Conservation (phyloP, 768 basidiomycete genomes). For the Leccinellum albellum region DNA sequence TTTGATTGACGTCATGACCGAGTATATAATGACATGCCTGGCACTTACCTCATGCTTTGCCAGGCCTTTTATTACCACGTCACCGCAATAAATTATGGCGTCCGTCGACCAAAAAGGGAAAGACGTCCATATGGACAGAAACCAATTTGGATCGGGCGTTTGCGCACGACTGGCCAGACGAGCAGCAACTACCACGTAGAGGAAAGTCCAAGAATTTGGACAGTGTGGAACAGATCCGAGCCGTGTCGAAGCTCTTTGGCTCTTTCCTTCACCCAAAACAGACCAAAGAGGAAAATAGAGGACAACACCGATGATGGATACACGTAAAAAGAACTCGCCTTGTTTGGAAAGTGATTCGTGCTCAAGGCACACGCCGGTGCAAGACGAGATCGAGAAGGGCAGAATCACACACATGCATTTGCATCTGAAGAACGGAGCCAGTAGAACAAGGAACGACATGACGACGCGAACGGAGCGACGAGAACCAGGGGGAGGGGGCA, state of each 20-base stretch:
- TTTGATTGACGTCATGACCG: background rate
- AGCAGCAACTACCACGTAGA: background rate
- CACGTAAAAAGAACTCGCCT: slow-evolving; percentile 2
- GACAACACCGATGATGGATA: background rate
- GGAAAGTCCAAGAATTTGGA: background rate
- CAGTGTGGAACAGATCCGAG: slow-evolving; percentile 2
- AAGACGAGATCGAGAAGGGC: background rate
- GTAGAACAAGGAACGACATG: background rate
- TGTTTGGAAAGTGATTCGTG: background rate
- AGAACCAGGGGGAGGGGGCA: background rate
- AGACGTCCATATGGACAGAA: background rate
- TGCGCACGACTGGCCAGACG: background rate
- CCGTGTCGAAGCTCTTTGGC: background rate
- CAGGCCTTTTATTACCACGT: background rate
- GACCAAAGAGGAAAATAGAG: background rate
- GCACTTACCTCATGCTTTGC: background rate
- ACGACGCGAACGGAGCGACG: background rate
- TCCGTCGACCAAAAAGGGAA: background rate
- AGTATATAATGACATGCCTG: background rate
- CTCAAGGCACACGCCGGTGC: background rate
- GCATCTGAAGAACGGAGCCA: background rate
- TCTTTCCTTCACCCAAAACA: background rate
- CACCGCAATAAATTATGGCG: background rate
- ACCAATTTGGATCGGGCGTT: background rate
- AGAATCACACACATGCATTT: background rate